A percentile compares a stretch with the other conserved stretches of the same genome.
These are phyloP conservation scores for Podospora sp. DNA, from an alignment of 495 filamentous ascomycete species.

Conservation along the genomic window DNA sequence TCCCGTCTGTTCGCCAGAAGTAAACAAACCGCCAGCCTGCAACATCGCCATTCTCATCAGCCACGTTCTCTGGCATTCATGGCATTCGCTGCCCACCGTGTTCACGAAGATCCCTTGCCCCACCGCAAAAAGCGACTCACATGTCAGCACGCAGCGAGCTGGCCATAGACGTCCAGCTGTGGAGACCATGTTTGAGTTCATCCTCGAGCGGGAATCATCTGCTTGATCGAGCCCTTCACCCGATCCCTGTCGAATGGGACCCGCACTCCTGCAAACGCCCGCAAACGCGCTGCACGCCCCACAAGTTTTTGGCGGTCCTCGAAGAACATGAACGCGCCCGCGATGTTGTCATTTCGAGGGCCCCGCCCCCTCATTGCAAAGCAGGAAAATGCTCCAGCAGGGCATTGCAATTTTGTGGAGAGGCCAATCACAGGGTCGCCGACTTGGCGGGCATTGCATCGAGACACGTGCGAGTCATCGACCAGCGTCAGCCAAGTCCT, in stretches of 20 bases:
- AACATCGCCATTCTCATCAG: neutral
- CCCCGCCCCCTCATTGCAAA: conserved; percentile 12
- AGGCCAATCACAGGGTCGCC: conserved; percentile 11
- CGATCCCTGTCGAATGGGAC: conserved; percentile 28
- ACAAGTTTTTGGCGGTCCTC: neutral
- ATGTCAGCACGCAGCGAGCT: neutral
- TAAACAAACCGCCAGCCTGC: neutral
- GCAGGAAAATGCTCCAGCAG: neutral
- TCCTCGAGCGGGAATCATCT: neutral
- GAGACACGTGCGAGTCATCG: neutral
- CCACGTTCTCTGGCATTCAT: neutral
- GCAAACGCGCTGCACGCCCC: neutral
- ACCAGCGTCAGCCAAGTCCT: neutral
- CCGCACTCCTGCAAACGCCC: neutral
- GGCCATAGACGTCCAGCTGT: neutral
- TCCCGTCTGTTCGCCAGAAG: neutral
- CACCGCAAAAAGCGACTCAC: neutral
- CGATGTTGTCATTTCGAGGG: conserved; percentile 1
- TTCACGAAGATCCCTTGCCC: neutral
- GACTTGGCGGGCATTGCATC: neutral
- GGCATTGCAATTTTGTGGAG: neutral
- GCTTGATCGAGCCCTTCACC: conserved; percentile 30
- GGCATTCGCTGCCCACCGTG: neutral
- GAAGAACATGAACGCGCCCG: neutral
- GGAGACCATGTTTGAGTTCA: neutral